Evolutionary conservation across 306 rosid species (phyloP).

Genomic region (Phaseolus lunatus): DNA sequence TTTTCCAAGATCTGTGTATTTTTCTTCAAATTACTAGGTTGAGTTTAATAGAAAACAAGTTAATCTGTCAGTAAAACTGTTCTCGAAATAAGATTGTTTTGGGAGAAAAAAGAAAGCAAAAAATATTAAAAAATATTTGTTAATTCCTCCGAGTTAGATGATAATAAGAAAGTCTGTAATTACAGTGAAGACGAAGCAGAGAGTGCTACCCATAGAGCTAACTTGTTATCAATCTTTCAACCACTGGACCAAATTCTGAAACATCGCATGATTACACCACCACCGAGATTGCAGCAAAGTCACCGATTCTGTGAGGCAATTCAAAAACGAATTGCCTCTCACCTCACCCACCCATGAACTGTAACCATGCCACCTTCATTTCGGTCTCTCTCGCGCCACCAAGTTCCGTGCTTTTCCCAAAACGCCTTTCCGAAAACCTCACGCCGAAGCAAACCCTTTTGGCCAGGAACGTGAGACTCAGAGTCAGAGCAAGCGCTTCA

Average conservation of each 20-base stretch:
- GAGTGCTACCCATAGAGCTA: neutral
- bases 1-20: too few species aligned
- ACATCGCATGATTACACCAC: neutral
- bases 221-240: neutral
- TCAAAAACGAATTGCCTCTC: slow-evolving; percentile 24
- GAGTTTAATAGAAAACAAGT: too few species aligned
- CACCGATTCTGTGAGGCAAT: neutral
- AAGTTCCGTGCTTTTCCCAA: slow-evolving; percentile 43
- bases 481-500: slow-evolving; percentile 73
- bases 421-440: slow-evolving; percentile 20
- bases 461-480: slow-evolving; percentile 33
- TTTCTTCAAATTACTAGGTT: too few species aligned
- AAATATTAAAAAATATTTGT: too few species aligned
- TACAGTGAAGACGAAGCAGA: neutral
- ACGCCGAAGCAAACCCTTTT: slow-evolving; percentile 38
- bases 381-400: slow-evolving; percentile 44
- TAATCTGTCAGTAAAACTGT: too few species aligned
- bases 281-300: neutral
- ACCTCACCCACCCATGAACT: slow-evolving; percentile 61
- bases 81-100: too few species aligned
- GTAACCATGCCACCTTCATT: slow-evolving; percentile 54
- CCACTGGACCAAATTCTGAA: neutral
- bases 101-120: too few species aligned
- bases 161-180: too few species aligned
- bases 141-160: too few species aligned